Percentiles rank a stretch among this genome's conserved stretches.
Evolutionary conservation across 2,329 filamentous ascomycete genomes (phyloP).

Genomic region (Trichoderma cornu-damae): DNA sequence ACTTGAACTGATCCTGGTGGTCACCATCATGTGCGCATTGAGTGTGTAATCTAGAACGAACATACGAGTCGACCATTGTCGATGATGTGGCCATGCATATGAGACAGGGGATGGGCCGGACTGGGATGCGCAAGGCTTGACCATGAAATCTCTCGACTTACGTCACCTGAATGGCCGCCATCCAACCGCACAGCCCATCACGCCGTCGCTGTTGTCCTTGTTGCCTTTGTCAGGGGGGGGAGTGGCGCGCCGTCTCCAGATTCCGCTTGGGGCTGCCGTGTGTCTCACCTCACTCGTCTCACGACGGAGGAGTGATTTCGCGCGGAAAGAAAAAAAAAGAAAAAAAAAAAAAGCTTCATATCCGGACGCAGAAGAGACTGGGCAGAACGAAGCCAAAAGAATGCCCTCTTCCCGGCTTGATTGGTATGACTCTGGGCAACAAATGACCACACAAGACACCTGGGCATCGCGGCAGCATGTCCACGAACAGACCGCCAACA

Average conservation of each 20-base stretch:
- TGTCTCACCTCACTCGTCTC: constrained; percentile 6
- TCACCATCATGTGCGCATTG: constrained; percentile 16
- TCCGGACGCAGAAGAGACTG: background rate
- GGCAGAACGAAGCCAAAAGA: background rate
- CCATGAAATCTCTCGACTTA: constrained; percentile 4
- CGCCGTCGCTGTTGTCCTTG: background rate
- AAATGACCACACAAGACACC: background rate
- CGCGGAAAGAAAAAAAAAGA: too few species aligned
- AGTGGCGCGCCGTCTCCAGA: constrained; percentile 7
- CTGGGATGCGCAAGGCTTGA: constrained; percentile 4
- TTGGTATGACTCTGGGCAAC: background rate
- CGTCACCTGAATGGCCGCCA: constrained; percentile 5
- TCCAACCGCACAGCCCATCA: constrained; percentile 12
- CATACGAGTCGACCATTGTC: constrained; percentile 5
- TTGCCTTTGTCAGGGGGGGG: too few species aligned
- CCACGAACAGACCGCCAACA: background rate
- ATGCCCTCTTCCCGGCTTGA: background rate
- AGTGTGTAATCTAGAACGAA: constrained; percentile 11
- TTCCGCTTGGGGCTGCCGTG: background rate
- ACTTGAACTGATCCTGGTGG: too few species aligned
- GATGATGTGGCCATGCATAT: constrained; percentile 16
- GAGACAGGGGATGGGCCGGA: background rate
- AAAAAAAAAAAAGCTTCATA: background rate
- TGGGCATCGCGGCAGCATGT: background rate
- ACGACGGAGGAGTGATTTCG: background rate